These are phyloP conservation scores for Vachellia collinsii DNA, from an alignment of 306 rosid genomes.

Conservation along the genomic window DNA sequence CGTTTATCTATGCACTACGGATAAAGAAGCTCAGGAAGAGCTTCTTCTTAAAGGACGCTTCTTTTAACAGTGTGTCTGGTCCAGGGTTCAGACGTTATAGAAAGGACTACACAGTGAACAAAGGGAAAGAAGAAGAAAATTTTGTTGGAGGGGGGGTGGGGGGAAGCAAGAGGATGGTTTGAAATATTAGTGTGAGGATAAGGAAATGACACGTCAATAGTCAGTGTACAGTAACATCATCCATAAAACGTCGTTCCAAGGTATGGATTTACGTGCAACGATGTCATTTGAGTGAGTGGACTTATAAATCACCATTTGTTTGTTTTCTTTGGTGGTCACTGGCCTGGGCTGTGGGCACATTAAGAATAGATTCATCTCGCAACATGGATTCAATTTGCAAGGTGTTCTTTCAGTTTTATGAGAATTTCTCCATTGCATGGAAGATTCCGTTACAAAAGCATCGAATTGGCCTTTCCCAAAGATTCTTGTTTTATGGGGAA, in stretches of 20 bases:
- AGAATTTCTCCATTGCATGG: not conserved
- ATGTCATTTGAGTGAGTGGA: not conserved
- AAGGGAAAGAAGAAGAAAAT: not conserved
- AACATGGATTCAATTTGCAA: conserved; percentile 3
- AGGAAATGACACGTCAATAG: conserved; percentile 14
- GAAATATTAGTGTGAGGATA: conserved; percentile 61
- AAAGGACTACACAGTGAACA: not conserved
- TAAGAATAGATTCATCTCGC: not conserved
- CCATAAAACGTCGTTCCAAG: not conserved
- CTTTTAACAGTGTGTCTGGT: not conserved
- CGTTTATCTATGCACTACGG: not conserved
- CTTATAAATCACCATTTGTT: not conserved
- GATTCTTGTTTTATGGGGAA: too few species aligned
- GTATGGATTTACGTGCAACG: not conserved
- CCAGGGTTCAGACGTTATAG: not conserved
- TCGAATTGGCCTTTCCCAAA: not conserved
- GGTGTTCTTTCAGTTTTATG: not conserved
- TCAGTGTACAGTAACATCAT: not conserved
- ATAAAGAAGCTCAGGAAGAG: conserved; percentile 2
- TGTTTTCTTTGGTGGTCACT: not conserved
- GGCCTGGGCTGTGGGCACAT: not conserved
- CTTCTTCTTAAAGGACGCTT: not conserved
- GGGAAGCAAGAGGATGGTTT: conserved; percentile 25
- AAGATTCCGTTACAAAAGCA: not conserved
- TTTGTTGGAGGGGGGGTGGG: not conserved